phyloP scores from a whole-genome alignment of 176 grass and related monocot species.

The Ensete ventricosum region DNA sequence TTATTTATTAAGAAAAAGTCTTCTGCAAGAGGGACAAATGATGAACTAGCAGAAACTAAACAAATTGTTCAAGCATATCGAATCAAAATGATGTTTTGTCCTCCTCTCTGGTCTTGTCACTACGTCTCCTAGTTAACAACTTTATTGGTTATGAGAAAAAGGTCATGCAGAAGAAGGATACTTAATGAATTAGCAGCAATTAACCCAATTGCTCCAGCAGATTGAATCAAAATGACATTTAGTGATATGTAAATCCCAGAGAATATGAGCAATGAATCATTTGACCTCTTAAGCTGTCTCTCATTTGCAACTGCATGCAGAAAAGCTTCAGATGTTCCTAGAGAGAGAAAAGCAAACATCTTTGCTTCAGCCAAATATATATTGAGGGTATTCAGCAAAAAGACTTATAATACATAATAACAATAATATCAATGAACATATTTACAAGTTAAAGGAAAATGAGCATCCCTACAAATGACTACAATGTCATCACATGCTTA shows the following conservation, averaged over 20 bases:
- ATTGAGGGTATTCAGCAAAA: not conserved
- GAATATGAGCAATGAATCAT: slow-evolving; percentile 74
- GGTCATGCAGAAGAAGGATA: slow-evolving; percentile 49
- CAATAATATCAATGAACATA: not conserved
- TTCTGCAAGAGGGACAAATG: slow-evolving; percentile 61
- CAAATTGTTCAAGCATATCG: slow-evolving; percentile 65
- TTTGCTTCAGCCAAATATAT: not conserved
- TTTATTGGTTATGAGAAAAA: not conserved
- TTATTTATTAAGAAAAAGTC: not conserved
- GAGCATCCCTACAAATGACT: too few relatives aligned
- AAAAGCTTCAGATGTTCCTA: slow-evolving; percentile 94
- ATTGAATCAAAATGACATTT: slow-evolving; percentile 66
- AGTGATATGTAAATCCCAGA: slow-evolving; percentile 76
- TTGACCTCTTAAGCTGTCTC: slow-evolving; percentile 76
- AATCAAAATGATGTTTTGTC: slow-evolving; percentile 64
- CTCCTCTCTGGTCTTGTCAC: not conserved
- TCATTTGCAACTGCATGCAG: slow-evolving; percentile 90
- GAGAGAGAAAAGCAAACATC: slow-evolving; percentile 7
- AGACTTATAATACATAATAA: not conserved
- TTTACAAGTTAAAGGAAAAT: not conserved
- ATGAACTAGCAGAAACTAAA: slow-evolving; percentile 79
- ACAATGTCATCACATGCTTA: too few relatives aligned
- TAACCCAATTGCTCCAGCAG: slow-evolving; percentile 72
- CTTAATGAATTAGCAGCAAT: slow-evolving; percentile 86
- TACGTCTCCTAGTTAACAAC: not conserved